Evolutionary conservation across 75 land plant genomes (phyloP), one percentile per base, ranked within the genome.

Genomic region (Picea sitchensis): DNA sequence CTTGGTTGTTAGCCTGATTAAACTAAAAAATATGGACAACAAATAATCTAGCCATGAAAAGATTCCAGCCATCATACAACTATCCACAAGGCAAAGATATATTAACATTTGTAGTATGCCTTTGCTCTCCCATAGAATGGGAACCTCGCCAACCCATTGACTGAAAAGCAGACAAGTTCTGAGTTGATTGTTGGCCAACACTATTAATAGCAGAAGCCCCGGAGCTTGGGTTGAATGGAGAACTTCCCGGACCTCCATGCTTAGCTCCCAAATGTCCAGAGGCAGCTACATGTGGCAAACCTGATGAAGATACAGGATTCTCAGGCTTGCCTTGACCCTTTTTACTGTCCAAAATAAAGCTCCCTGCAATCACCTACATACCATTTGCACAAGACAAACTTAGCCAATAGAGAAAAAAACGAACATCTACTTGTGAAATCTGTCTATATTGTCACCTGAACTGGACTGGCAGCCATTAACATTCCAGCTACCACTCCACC

Each of bases 321-420:
- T 81, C 85, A 20, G 85, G 76, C 76, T 79, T 84, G n/a, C 84
- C 38, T 56, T 58, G 56, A 3, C 64, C 41, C 71, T 88, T 95
- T 59, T 88, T 89, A 15, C 82, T 81, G 20, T 92, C 90, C 23
- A 90, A 84, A 68, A 94, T 83, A 83, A 95, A 95, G 85, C 96
- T 94, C 2, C 96, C 98, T 47, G 92, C 92, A 44, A 94, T 87
- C 59, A 95, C 86, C 98, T 95, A 84, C 38, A 56, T 20, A 14
- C 14, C 26, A 67, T 26, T 41, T 21, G 18, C 9, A 18, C 57
- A 41, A 20, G 9, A 41, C 7, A 11, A 41, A 44, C 34, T 30
- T 78, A 30, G 32, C 5, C 41, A 51, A 44, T 32, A n/a, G 6
- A n/a, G 18, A 79, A 58, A 21, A 69, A 68, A 71, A 61, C 65